phyloP scores from a whole-genome alignment of 345 rosid species.

The Gossypioides kirkii region DNA sequence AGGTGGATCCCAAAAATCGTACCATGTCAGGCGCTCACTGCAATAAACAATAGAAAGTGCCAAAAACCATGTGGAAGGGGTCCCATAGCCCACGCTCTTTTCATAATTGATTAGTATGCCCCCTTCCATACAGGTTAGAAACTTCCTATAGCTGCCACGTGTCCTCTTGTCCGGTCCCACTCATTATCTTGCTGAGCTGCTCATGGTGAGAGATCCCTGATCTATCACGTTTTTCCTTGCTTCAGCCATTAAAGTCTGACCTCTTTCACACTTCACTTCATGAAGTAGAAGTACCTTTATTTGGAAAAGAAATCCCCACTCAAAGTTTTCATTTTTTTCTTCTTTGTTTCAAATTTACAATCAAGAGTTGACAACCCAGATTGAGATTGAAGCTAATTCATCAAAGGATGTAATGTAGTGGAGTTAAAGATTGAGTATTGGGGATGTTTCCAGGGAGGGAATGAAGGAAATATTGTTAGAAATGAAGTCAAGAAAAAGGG shows the following conservation, averaged over 20 bases:
- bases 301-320: neutral
- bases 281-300: neutral
- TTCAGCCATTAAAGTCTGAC: neutral
- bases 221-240: neutral
- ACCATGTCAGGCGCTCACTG: neutral
- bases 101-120: neutral
- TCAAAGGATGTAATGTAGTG: constrained; percentile 24
- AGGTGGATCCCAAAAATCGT: neutral
- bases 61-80: neutral
- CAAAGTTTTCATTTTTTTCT: too few species aligned
- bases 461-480: constrained; percentile 42
- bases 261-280: neutral
- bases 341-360: neutral
- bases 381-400: neutral
- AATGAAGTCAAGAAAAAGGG: constrained; percentile 31
- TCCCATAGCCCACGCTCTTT: neutral
- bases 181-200: neutral
- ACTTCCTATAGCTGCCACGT: constrained; percentile 3
- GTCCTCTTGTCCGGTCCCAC: neutral
- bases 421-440: constrained; percentile 15
- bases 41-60: neutral
- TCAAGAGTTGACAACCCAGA: neutral
- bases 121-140: neutral
- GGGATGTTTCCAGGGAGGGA: constrained; percentile 17
- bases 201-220: neutral